These are phyloP conservation scores for Cladophialophora immunda DNA, from an alignment of 2,329 filamentous ascomycete genomes.

Conservation along the genomic window DNA sequence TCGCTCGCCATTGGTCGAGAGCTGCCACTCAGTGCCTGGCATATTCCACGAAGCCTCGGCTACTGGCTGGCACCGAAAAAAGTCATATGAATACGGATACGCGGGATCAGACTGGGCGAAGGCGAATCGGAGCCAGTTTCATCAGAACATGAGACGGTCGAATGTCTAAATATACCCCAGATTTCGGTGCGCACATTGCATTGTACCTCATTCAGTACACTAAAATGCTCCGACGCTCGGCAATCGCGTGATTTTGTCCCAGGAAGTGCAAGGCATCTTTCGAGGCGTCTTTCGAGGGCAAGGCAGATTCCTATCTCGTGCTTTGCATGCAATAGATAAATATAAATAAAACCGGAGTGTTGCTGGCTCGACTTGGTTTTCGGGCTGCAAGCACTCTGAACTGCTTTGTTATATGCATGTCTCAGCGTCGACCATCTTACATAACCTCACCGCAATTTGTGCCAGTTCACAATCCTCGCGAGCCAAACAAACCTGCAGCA, in stretches of 20 bases:
- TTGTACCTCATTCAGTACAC: not conserved
- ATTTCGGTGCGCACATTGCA: not conserved
- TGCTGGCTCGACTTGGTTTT: conserved; percentile 9
- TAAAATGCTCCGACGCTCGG: not conserved
- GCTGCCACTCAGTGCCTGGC: not conserved
- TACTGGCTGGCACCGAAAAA: not conserved
- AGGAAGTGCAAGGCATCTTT: not conserved
- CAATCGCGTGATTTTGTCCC: not conserved
- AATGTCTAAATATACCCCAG: conserved; percentile 6
- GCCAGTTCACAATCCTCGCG: conserved; percentile 1
- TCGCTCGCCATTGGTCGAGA: conserved; percentile 1
- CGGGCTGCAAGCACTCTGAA: conserved; percentile 1
- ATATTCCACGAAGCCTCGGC: conserved; percentile 6
- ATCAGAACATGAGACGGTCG: conserved; percentile 1
- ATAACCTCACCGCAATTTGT: conserved; percentile 27
- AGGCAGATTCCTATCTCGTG: conserved; percentile 5
- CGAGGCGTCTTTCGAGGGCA: conserved; percentile 3
- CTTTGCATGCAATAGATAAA: not conserved
- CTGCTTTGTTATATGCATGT: conserved; percentile 28
- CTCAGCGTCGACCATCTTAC: conserved; percentile 25
- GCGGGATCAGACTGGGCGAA: not conserved
- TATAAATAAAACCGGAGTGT: conserved; percentile 6
- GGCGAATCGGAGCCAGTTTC: not conserved
- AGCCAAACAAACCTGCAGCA: conserved; percentile 15
- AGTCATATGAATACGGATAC: not conserved